phyloP scores from a whole-genome alignment of 2,329 filamentous ascomycete species.

The Ceratocystis colombiana region DNA sequence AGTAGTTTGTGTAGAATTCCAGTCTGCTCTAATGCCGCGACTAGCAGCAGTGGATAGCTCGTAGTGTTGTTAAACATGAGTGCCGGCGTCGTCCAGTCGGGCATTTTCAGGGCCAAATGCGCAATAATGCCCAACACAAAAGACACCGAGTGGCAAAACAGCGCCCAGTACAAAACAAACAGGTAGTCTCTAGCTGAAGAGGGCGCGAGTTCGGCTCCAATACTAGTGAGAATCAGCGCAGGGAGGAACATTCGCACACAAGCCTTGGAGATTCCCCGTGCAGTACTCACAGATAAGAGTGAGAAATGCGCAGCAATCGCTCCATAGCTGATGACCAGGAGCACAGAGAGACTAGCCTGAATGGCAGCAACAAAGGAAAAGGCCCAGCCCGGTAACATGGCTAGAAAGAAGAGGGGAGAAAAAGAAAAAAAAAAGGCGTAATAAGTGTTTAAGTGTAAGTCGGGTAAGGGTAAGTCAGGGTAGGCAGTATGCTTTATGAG shows the following conservation, averaged over 20 bases:
- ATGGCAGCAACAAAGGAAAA: slow-evolving; percentile 37
- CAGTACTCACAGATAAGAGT: slow-evolving; percentile 33
- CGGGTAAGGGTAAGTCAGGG: background rate
- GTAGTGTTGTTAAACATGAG: slow-evolving; percentile 44
- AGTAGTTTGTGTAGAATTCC: slow-evolving; percentile 44
- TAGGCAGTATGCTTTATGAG: background rate
- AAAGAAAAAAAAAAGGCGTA: background rate
- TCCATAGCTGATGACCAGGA: slow-evolving; percentile 40
- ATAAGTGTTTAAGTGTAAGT: background rate
- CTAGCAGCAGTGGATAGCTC: slow-evolving; percentile 38
- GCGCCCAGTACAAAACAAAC: slow-evolving; percentile 29
- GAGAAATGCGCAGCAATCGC: slow-evolving; percentile 35
- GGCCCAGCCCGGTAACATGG: background rate
- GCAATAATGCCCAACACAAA: slow-evolving; percentile 36
- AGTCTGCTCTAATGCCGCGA: slow-evolving; percentile 39
- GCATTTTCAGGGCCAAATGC: slow-evolving; percentile 35
- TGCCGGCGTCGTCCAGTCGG: slow-evolving; percentile 39
- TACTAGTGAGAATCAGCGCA: slow-evolving; percentile 38
- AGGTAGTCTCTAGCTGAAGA: slow-evolving; percentile 30
- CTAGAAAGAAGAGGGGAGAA: background rate
- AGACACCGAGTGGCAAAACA: slow-evolving; percentile 34
- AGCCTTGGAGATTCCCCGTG: slow-evolving; percentile 38
- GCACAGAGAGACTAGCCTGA: slow-evolving; percentile 40
- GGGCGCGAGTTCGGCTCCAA: slow-evolving; percentile 36
- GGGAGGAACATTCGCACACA: slow-evolving; percentile 42